phyloP scores from a whole-genome alignment of 441 rosid genomes.

The Euphorbia celastroides region DNA sequence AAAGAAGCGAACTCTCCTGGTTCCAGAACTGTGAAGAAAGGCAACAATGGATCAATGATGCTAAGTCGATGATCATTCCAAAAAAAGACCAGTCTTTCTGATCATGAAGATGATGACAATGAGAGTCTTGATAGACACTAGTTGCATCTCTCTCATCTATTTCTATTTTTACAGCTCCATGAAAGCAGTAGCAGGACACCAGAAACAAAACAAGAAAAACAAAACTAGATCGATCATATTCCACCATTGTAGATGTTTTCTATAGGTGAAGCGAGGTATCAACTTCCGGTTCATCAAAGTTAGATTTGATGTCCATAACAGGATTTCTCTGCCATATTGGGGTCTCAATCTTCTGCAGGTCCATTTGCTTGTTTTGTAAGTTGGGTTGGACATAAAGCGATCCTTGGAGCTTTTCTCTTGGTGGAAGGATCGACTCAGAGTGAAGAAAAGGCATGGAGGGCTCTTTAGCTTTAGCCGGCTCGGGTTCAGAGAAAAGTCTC shows the following conservation, averaged over 20 bases:
- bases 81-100: no score
- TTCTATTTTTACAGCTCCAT: conserved; percentile 24
- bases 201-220: conserved; percentile 20
- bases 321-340: conserved; percentile 25
- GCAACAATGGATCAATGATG: no score
- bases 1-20: no score
- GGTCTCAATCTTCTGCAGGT: conserved; percentile 19
- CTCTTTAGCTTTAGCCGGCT: conserved; percentile 14
- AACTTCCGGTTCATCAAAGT: conserved; percentile 35
- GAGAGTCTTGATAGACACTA: background rate
- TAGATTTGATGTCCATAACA: conserved; percentile 18
- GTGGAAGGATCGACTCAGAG: conserved; percentile 23
- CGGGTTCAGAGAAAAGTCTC: conserved; percentile 22
- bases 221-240: conserved; percentile 12
- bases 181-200: conserved; percentile 16
- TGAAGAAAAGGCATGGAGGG: conserved; percentile 23
- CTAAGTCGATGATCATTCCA: no score
- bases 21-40: no score
- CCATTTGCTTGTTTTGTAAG: conserved; percentile 19
- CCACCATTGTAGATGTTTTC: conserved; percentile 28
- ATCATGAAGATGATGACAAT: no score
- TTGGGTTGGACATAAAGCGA: conserved; percentile 15
- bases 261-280: conserved; percentile 49
- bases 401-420: conserved; percentile 19
- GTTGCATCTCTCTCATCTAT: background rate